Conservation (phyloP, 306 rosid species). For the Cucurbita moschata region DNA sequence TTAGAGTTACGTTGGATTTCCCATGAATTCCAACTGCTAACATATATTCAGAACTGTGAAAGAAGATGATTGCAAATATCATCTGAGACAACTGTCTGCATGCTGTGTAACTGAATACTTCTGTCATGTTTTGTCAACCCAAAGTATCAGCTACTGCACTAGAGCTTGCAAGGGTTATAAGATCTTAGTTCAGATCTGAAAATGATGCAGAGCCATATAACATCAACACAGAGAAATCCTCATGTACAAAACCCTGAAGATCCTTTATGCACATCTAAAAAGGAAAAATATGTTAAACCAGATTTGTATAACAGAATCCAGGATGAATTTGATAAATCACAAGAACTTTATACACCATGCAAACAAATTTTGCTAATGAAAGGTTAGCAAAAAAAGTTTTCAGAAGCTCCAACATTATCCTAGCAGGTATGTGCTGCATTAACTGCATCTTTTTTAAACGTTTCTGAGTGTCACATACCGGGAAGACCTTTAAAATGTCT, state of each 20-base stretch:
- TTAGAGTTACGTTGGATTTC: slow-evolving; percentile 36
- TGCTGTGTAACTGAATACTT: slow-evolving; percentile 44
- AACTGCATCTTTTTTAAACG: background rate
- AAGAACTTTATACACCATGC: background rate
- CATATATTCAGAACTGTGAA: slow-evolving; percentile 65
- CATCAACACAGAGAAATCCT: background rate
- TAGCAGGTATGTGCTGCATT: background rate
- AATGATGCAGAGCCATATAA: background rate
- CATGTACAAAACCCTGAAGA: background rate
- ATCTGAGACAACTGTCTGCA: slow-evolving; percentile 55
- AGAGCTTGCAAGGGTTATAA: background rate
- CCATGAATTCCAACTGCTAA: slow-evolving; percentile 63
- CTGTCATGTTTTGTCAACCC: slow-evolving; percentile 30
- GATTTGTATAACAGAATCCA: background rate
- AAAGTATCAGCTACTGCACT: slow-evolving; percentile 1
- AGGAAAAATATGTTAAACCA: background rate
- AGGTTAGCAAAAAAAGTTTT: background rate
- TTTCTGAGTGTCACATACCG: background rate
- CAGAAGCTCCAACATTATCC: background rate
- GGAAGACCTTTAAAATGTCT: background rate
- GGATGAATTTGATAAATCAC: background rate
- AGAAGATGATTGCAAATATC: slow-evolving; percentile 40
- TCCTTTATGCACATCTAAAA: slow-evolving; percentile 10
- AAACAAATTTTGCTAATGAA: background rate
- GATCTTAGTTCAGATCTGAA: slow-evolving; percentile 11